Evolutionary conservation across 768 basidiomycete genomes (phyloP).

Genomic region (Galerina marginata): DNA sequence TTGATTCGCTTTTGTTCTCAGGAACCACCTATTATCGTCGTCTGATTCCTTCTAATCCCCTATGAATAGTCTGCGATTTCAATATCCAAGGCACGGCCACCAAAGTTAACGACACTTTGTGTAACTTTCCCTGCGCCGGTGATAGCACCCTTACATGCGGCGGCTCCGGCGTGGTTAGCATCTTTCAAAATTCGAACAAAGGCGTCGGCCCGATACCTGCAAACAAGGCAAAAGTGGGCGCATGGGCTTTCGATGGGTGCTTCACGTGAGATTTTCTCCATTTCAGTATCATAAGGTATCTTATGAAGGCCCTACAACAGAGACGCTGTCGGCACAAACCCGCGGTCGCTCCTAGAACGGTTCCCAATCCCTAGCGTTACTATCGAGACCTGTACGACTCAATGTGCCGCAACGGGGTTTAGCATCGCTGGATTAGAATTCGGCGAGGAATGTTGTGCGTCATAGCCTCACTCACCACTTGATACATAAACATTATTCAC

Average conservation of each 20-base stretch:
- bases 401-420: constrained; percentile 19
- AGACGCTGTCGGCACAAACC: constrained; percentile 18
- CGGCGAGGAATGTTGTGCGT: constrained; percentile 25
- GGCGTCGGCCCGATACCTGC: constrained; percentile 18
- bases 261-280: constrained; percentile 14
- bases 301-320: not conserved
- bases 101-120: constrained; percentile 15
- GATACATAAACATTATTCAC: not conserved
- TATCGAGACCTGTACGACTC: constrained; percentile 19
- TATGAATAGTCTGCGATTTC: constrained; percentile 23
- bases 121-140: constrained; percentile 23
- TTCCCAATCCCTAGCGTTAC: constrained; percentile 18
- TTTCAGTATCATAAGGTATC: not conserved
- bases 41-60: not conserved
- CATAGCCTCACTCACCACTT: not conserved
- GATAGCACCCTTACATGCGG: constrained; percentile 22
- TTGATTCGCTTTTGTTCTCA: not conserved
- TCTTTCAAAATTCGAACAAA: constrained; percentile 19
- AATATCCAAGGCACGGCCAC: constrained; percentile 26
- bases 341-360: constrained; percentile 15
- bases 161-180: constrained; percentile 16
- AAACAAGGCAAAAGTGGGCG: constrained; percentile 20
- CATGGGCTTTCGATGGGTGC: constrained; percentile 20
- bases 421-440: constrained; percentile 24
- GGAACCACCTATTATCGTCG: too few species aligned